These are phyloP conservation scores for Phytophthora uliginosa DNA, from an alignment of 352 stramenopile species.

Conservation along the genomic window DNA sequence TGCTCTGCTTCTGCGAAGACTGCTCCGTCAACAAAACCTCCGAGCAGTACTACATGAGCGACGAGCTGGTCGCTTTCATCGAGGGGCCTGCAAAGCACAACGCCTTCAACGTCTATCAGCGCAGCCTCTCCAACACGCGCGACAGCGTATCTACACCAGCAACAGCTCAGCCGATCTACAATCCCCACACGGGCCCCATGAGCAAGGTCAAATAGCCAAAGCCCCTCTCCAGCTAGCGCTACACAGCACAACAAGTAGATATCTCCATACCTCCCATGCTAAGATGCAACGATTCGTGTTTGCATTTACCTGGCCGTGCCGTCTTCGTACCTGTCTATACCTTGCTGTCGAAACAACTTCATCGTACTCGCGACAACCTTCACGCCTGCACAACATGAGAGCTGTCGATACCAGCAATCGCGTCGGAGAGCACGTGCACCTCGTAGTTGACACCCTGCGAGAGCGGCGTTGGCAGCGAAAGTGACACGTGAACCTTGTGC, in stretches of 20 bases:
- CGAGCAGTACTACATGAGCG: conserved; percentile 87
- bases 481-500: conserved; percentile 41
- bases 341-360: neutral
- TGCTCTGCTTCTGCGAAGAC: conserved; percentile 91
- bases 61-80: conserved; percentile 85
- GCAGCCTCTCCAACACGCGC: conserved; percentile 24
- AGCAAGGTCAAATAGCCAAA: conserved; percentile 16
- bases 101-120: conserved; percentile 71
- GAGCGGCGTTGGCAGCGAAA: conserved; percentile 35
- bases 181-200: conserved; percentile 18
- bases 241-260: conserved; percentile 16
- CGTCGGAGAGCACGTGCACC: conserved; percentile 65
- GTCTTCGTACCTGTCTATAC: conserved; percentile 2
- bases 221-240: conserved; percentile 5
- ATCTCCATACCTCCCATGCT: conserved; percentile 11
- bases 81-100: conserved; percentile 83
- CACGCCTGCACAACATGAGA: conserved; percentile 23
- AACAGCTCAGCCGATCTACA: conserved; percentile 45
- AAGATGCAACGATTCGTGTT: conserved; percentile 18
- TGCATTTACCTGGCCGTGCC: conserved; percentile 19
- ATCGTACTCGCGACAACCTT: neutral
- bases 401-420: conserved; percentile 58
- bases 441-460: conserved; percentile 18
- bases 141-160: conserved; percentile 16
- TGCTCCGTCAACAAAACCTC: conserved; percentile 85